Conservation (phyloP, 1,284 basidiomycete species). For the Apiotrichum sp. region DNA sequence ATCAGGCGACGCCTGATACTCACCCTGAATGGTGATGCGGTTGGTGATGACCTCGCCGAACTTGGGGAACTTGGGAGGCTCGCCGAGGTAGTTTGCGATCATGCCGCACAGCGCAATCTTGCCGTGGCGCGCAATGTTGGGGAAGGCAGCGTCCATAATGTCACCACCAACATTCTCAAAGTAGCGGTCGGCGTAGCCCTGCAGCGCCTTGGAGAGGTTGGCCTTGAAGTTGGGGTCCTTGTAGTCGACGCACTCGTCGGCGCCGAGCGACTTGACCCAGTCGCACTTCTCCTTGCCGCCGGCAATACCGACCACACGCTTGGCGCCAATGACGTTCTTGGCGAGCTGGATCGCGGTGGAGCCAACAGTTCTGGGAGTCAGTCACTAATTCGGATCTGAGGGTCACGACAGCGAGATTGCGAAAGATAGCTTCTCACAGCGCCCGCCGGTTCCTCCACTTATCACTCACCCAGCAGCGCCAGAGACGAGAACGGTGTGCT, state of each 20-base stretch:
- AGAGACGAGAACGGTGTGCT: constrained; percentile 37
- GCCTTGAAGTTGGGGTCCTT: constrained; percentile 35
- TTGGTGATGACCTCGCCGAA: constrained; percentile 44
- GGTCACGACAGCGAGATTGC: too few species aligned
- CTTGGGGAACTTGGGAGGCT: constrained; percentile 21
- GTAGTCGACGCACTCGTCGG: constrained; percentile 52
- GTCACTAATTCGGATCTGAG: too few species aligned
- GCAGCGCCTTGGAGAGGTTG: constrained; percentile 32
- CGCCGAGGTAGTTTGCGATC: constrained; percentile 28
- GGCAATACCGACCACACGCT: constrained; percentile 51
- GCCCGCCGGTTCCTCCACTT: too few species aligned
- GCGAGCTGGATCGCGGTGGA: constrained; percentile 38
- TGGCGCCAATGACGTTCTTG: constrained; percentile 47
- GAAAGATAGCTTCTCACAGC: not conserved
- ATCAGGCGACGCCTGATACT: constrained; percentile 1
- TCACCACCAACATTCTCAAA: constrained; percentile 49
- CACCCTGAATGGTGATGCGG: constrained; percentile 45
- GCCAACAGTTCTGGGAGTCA: constrained; percentile 29
- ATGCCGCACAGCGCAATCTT: constrained; percentile 49
- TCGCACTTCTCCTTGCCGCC: constrained; percentile 51
- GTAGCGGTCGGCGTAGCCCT: constrained; percentile 32
- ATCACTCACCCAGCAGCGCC: constrained; percentile 25
- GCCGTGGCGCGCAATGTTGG: constrained; percentile 46
- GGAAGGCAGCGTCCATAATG: constrained; percentile 38
- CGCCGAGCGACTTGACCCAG: constrained; percentile 49